Conservation (phyloP, 31 red algal genomes). For the Bonnemaisonia californica region DNA sequence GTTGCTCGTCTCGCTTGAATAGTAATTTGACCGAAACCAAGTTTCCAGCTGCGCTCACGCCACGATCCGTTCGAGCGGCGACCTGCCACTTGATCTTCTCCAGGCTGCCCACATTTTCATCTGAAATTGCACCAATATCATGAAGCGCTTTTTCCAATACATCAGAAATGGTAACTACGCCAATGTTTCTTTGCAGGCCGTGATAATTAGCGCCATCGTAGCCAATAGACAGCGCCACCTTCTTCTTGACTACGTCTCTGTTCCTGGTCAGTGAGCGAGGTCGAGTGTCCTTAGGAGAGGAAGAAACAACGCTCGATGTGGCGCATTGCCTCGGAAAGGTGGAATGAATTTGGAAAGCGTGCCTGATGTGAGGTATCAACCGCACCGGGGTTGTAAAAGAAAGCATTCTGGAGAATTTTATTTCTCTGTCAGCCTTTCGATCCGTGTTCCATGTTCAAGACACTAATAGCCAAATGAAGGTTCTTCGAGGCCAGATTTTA, state of each 20-base stretch:
- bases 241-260: constrained; percentile 53
- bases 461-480: too few species aligned
- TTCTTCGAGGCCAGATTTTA: too few species aligned
- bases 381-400: neutral
- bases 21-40: constrained; percentile 73
- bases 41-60: constrained; percentile 85
- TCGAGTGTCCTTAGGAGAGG: neutral
- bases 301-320: too few species aligned
- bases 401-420: neutral
- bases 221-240: constrained; percentile 78
- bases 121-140: constrained; percentile 44
- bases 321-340: neutral
- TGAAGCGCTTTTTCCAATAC: constrained; percentile 64
- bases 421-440: too few species aligned
- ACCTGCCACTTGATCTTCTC: constrained; percentile 84
- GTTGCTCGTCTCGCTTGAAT: constrained; percentile 33
- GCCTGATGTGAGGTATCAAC: neutral
- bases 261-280: constrained; percentile 23
- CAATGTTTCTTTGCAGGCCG: constrained; percentile 74
- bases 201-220: constrained; percentile 88
- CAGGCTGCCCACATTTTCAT: constrained; percentile 41
- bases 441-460: too few species aligned
- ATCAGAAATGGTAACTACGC: constrained; percentile 69
- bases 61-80: constrained; percentile 92
- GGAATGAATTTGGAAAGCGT: neutral